Evolutionary conservation across 768 basidiomycete species (phyloP).

Genomic region (Lentinula lateritia): DNA sequence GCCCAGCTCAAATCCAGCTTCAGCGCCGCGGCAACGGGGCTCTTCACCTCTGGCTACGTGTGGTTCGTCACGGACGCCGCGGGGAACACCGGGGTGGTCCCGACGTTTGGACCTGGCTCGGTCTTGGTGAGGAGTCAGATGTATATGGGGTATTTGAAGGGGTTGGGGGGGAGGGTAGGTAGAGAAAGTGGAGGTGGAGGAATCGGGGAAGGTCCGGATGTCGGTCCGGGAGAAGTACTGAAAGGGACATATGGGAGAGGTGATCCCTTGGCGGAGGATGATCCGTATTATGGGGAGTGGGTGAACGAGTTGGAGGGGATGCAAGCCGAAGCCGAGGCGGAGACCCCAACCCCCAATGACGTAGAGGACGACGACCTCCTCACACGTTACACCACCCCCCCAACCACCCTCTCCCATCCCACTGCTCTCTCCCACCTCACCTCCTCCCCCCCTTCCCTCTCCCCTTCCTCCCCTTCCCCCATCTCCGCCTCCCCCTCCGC

Average conservation of each 20-base stretch:
- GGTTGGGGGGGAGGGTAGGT: neutral
- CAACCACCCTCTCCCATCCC: too few relatives aligned
- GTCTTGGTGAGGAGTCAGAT: conserved; percentile 66
- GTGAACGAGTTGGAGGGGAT: neutral
- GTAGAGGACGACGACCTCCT: too few relatives aligned
- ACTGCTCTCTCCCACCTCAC: too few relatives aligned
- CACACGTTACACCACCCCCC: too few relatives aligned
- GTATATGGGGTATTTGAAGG: conserved; percentile 25
- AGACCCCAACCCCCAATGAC: too few relatives aligned
- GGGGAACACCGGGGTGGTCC: conserved; percentile 63
- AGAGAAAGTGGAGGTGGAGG: too few relatives aligned
- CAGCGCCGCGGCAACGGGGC: conserved; percentile 70
- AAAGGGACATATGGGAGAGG: neutral
- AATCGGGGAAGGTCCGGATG: too few relatives aligned
- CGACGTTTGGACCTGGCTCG: conserved; percentile 87
- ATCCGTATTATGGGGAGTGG: conserved; percentile 1
- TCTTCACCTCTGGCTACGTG: conserved; percentile 76
- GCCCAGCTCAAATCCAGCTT: conserved; percentile 69
- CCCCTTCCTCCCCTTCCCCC: too few relatives aligned
- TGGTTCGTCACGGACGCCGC: conserved; percentile 78
- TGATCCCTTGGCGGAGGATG: conserved; percentile 5
- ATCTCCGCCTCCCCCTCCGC: too few relatives aligned
- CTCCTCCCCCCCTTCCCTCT: too few relatives aligned
- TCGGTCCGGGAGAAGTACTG: too few relatives aligned
- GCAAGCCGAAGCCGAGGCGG: too few relatives aligned